Conservation (phyloP, 2,329 filamentous ascomycete species). For the Penicillium frequentans region DNA sequence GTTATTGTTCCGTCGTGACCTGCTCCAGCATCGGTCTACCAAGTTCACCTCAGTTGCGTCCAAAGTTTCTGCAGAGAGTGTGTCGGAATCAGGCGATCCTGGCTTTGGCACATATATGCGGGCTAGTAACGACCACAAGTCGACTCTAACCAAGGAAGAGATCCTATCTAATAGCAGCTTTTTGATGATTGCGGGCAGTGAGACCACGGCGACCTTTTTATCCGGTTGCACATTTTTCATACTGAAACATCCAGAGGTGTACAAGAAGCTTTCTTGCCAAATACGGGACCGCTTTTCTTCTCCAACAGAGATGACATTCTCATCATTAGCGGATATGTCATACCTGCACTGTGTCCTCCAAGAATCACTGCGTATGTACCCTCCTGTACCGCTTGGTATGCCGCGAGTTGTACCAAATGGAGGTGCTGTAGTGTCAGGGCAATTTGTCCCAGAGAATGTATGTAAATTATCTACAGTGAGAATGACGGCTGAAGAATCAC, state of each 20-base stretch:
- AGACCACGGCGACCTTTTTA: background rate
- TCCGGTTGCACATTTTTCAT: background rate
- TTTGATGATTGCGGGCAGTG: background rate
- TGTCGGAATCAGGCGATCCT: background rate
- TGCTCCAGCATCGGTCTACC: background rate
- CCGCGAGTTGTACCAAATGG: background rate
- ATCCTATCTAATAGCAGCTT: background rate
- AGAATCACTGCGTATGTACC: background rate
- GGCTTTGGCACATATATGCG: background rate
- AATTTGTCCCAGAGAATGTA: background rate
- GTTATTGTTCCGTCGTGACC: background rate
- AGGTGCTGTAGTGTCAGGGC: background rate
- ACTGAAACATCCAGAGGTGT: background rate
- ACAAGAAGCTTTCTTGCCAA: background rate
- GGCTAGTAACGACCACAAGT: background rate
- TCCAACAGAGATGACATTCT: background rate
- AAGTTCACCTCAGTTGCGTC: background rate
- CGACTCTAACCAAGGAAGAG: background rate
- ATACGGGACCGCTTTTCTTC: background rate
- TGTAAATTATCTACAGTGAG: background rate
- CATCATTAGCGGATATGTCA: background rate
- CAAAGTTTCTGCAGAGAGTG: background rate
- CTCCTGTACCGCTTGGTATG: background rate
- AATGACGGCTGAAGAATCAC: background rate
- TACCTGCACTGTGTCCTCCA: background rate